Evolutionary conservation across 2,329 filamentous ascomycete genomes (phyloP), one percentile per base, ranked within the genome.

Genomic region (Capronia americana): DNA sequence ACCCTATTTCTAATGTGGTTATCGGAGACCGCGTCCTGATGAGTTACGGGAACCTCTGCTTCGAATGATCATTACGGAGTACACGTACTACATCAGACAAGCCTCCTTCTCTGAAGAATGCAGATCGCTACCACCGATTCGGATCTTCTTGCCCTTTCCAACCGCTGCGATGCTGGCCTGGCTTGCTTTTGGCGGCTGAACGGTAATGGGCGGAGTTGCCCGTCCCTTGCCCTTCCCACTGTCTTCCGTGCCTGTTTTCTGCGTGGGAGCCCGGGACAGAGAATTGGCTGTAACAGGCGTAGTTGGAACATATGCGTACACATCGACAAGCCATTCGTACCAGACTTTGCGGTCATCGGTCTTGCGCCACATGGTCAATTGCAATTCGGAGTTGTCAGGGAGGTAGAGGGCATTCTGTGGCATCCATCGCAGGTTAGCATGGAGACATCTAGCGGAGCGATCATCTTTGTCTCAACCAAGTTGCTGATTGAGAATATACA

Each of bases 301-400:
- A 23, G 34, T 20, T 12, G 26, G 76, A 11, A 66, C 6, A 14
- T 58, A 59, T 6, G 67, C 85, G 77, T 89, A 97, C 11, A 91
- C 92, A 78, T 98, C 95, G 1, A 97, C 89, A 67, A 95, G 84
- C 95, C 95, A 99, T 78, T 99, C 95, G 77, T 99, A 99, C 96
- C 95, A 99, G 7, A 99, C 95, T 77, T 92, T 96, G 44, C 90
- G 88, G 76, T 97, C 92, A 75, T 99, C 94, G 0, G 95, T 98
- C 79, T 96, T 92, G 58, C 95, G 87, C 91, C 93, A 97, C 88
- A 99, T 97, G 76, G 89, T 95, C 44, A 97, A 88, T 72, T 96
- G 91, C 4, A 98, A 83, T 77, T 97, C 92, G 0, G 90, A 89
- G 70, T 92, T 88, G 64, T 92, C 90, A 0, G 95, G 94, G 71